Evolutionary conservation across 768 basidiomycete genomes (phyloP), one percentile per base, ranked within the genome.

Genomic region (Amanita rubescens): DNA sequence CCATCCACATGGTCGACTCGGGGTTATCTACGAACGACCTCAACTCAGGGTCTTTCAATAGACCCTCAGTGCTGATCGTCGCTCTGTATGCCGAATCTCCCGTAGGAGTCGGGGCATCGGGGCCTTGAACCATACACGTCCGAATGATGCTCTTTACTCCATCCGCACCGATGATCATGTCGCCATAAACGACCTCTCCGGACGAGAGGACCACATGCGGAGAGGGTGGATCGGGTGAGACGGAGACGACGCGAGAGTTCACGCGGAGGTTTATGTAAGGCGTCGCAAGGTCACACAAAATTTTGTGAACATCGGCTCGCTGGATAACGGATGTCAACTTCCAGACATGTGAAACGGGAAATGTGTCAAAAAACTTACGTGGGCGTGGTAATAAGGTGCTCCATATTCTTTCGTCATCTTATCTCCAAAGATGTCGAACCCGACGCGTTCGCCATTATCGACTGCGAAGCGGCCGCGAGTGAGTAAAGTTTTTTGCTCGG

Each of bases 21-120:
- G 76, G 69, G 1, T 59, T 63, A 12, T 85, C 80, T 0, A 83
- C 71, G 11, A 86, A 67, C 1, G 62, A 53, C 54, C 65, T 69
- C 24, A 86, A 69, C 5, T 80, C 78, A 0, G 78, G 78, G 56
- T 86, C 79, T 9, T 62, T 59, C 10, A 79, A 52, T 62, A 85
- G 67, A 1, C 67, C 34, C 61, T 67, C 54, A 0, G 79, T 70
- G 2, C 76, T 69, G 33, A 85, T 68, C 25, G 75, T 68, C 4
- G 79, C 78, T 47, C 84, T 74, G 59, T 82, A 85, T 0, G 81
- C 84, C 0, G 80, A 77, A 58, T 86, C 82, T 0, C 82, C 85
- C 0, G 85, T 85, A 3, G 79, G 71, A 0, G 72, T 73, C 0
- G 76, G 70, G 32, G 71, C 70, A 39, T 75, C 70, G 0, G 65